Evolutionary conservation across 192 early-diverging fungal species (phyloP), one percentile per base, ranked within the genome.

Genomic region (Linnemannia hyalina): DNA sequence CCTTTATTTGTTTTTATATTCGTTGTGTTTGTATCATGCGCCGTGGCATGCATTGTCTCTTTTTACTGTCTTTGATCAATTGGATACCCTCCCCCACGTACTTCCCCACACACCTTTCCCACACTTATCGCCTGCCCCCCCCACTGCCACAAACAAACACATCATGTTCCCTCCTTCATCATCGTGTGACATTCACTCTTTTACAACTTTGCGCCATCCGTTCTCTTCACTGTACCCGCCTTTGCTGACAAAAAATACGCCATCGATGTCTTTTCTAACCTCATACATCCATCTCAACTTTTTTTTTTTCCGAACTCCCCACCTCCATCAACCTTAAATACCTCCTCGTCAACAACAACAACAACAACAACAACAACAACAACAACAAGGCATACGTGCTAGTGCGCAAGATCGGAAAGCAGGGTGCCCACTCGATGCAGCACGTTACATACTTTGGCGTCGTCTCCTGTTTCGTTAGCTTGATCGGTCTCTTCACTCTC

Each of bases 381-480:
- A 35, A 26, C 23, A 60, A 60, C 71, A 85, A 85, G 83, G 94
- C 95, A 5, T 96, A 96, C 77, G 91, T 92, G 35, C 86, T 94
- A 10, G 94, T 96, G 35, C 93, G 95, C 74, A 92, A 92, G 77
- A 91, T 96, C 57, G 95, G 95, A 6, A 88, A 89, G n/a, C 78
- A 85, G 54, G 88, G 89, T 6, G 94, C 93, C 10, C 94, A 95
- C 78, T 94, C 91, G 29, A 93, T 96, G 91, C 94, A 95, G 41
- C 96, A 96, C 74, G 95, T 96, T 3, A 91, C 93, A 35, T 96
- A 96, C 76, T 96, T 96, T 89, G 96, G 96, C 18, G 84, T 82
- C 3, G 79, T 95, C 57, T 93, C 93, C 26, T 87, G 91, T 32
- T 57, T 93, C 9, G 75, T 95, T 20, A 68, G 82, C 78, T 16